Conservation (phyloP, 2,329 filamentous ascomycete species). For the Ophiostoma montium region DNA sequence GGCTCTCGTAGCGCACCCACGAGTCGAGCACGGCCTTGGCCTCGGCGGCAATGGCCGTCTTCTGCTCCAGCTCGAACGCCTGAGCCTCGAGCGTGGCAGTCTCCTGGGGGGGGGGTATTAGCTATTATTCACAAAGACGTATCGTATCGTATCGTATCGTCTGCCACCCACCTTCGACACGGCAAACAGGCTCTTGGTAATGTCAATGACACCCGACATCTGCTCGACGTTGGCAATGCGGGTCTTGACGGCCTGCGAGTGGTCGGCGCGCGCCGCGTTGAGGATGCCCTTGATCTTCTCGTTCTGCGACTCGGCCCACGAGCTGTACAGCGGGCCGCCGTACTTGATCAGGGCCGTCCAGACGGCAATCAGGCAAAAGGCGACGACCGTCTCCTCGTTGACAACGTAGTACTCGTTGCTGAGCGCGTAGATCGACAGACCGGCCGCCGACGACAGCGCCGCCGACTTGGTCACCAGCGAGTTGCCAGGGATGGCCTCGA, state of each 20-base stretch:
- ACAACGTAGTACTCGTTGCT: conserved; percentile 99
- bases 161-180: conserved; percentile 70
- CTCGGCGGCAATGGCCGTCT: conserved; percentile 80
- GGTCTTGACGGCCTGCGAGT: conserved; percentile 88
- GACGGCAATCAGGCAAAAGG: conserved; percentile 81
- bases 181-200: conserved; percentile 93
- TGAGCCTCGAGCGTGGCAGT: conserved; percentile 91
- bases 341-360: conserved; percentile 90
- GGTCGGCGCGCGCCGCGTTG: conserved; percentile 85
- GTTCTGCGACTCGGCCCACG: conserved; percentile 82
- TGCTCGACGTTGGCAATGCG: conserved; percentile 91
- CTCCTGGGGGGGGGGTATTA: conserved; percentile 47
- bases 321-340: conserved; percentile 78
- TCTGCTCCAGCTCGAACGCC: conserved; percentile 95
- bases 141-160: too few species aligned
- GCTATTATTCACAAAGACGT: neutral
- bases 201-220: conserved; percentile 83
- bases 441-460: conserved; percentile 85
- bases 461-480: conserved; percentile 90
- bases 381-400: conserved; percentile 96
- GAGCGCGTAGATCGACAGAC: conserved; percentile 84
- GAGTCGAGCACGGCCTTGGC: conserved; percentile 93
- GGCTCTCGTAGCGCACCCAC: conserved; percentile 96
- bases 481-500: conserved; percentile 86
- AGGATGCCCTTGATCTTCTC: conserved; percentile 91